phyloP scores from a whole-genome alignment of 768 basidiomycete genomes.

The Tulasnella sp. region DNA sequence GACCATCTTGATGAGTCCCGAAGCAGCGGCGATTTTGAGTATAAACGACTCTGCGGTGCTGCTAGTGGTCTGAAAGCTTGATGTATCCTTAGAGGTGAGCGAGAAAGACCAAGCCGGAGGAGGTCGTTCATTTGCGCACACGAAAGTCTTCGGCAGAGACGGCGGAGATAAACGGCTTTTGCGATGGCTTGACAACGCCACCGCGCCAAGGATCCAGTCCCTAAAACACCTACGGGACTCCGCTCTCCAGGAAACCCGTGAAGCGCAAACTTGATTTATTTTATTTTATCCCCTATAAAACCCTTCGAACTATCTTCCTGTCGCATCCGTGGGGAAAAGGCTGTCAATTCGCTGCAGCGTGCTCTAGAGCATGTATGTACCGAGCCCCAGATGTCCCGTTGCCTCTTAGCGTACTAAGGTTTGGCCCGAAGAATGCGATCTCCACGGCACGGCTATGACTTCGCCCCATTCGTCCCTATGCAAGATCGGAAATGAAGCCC shows the following conservation, averaged over 20 bases:
- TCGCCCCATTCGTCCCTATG: no score
- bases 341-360: no score
- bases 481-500: no score
- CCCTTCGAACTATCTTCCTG: no score
- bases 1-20: neutral
- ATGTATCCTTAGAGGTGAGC: neutral
- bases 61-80: neutral
- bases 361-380: no score
- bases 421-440: no score
- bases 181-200: neutral
- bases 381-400: no score
- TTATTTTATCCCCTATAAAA: no score
- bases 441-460: no score
- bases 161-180: neutral
- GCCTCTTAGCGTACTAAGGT: no score
- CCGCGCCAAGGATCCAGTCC: neutral
- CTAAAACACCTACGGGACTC: neutral
- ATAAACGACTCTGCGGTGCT: neutral
- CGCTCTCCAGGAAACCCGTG: neutral
- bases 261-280: no score
- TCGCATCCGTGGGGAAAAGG: no score
- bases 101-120: neutral
- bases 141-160: conserved; percentile 3
- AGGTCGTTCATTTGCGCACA: neutral
- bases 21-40: neutral